Base-by-base conservation (phyloP, 768 basidiomycete genomes). In the Suillus sp. region DNA sequence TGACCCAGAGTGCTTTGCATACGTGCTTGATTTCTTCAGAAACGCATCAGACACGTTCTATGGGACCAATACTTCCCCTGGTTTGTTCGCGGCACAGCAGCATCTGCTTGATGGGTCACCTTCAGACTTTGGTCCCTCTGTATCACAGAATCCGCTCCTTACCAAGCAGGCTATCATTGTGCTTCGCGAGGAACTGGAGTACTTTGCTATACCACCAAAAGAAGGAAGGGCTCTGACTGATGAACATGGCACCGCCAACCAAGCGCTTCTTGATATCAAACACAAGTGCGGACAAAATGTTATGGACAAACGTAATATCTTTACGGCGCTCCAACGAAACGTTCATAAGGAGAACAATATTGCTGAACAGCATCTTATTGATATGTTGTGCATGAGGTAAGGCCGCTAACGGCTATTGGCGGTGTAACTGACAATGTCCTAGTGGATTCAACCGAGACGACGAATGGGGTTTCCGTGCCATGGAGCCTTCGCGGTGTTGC, bases 301-400 rank as follows among this genome's bases (percentile, higher is more conserved):
- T 65, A 90, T 96, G 75, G 90, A 91, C 62, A 92, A 93, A 77
- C 84, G 85, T 72, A 93, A 90, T 76, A 97, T 99, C 71, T 99
- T 99, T 75, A 96, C 96, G 3, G 97, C 97, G 45, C 81, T 99
- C 62, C 96, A 99, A 81, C 84, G 97, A 70, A 99, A 99, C 77
- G 96, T 99, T 66, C 96, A 96, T 79, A 96, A 96, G 81, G 96
- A 98, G 80, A 98, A 98, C 74, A 99, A 99, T 75, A 83, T 97
- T 60, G 97, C 97, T 20, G 97, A 99, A 78, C 96, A 99, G 78
- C 97, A 99, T 79, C 80, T 99, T 70, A 99, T 99, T 77, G 97
- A 99, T 78, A 99, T 99, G 97, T 83, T 99, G 66, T 99, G 96
- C 80, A 97, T 98, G 94, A 97, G 95, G 96, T 96, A 74, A 78